Evolutionary conservation across 1,284 basidiomycete genomes (phyloP).

Genomic region (Fomitopsis schrenkii): DNA sequence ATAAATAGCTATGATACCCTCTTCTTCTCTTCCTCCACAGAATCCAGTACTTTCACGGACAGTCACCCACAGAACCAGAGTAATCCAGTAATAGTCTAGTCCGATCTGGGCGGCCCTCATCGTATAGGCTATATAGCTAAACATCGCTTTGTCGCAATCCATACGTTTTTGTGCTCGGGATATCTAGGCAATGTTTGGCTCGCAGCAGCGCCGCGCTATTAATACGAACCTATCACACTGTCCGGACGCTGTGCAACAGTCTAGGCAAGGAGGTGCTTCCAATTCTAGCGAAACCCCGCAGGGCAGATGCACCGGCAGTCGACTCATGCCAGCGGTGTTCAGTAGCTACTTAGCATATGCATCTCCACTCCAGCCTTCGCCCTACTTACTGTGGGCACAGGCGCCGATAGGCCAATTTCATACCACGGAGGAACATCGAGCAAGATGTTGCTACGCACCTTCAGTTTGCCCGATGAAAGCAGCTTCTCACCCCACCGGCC

Average conservation of each 20-base stretch:
- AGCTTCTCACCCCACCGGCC: background rate
- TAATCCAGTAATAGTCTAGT: background rate
- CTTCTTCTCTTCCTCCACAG: background rate
- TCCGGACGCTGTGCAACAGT: background rate
- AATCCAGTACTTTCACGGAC: background rate
- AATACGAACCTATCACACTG: too few relatives aligned
- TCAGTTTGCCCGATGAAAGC: background rate
- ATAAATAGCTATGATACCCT: slow-evolving; percentile 4
- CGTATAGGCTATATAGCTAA: background rate
- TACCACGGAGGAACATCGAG: background rate
- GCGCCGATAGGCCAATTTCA: background rate
- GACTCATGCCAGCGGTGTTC: background rate
- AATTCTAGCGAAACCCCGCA: background rate
- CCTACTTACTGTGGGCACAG: background rate
- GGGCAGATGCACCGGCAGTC: background rate
- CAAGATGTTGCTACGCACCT: background rate
- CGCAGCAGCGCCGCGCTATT: too few relatives aligned
- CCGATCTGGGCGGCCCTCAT: background rate
- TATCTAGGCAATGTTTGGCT: too few relatives aligned
- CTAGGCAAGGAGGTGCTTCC: background rate
- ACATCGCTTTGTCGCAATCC: background rate
- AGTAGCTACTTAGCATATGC: background rate
- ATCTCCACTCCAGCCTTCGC: background rate
- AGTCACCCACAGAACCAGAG: background rate
- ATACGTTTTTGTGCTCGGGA: background rate